Base-by-base conservation (phyloP, 148 eudicot genomes). In the Vaccinium myrtillus region DNA sequence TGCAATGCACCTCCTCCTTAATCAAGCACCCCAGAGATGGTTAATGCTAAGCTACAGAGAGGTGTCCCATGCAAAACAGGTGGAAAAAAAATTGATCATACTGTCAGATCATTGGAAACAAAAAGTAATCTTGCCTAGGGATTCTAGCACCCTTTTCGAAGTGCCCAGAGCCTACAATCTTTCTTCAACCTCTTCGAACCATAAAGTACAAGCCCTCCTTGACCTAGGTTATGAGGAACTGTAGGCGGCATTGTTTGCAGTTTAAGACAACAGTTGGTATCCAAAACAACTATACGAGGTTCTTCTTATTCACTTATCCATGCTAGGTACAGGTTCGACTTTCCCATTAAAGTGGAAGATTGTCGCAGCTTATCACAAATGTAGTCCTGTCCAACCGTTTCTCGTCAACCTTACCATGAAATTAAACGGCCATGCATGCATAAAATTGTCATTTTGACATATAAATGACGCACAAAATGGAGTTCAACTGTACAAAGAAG, bases 401-500 rank as follows among this genome's bases (percentile, higher is more conserved):
- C 78, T 71, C 2, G 4, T 15, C 27, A 32, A 27, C 32, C 46
- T 69, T 9, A 19, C 30, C 49, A 19, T 18, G 53, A 82, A 50
- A 5, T 32, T 32, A 81, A 27, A 8, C 8, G 30, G n/a, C n/a
- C 77, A 69, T 1, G 61, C 23, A 65, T 12, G 56, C 23, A 69
- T 18, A 30, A 69, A 50, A 27, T 12, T 50, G 6, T 39, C 46
- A 19, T 48, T 48, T 50, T 16, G 21, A 21, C 18, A 51, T 9
- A n/a, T 30, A 27, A 82, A 48, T 23, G 56, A 50, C 49, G 6
- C 18, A 23, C 19, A 11, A 82, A 82, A 82, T 69, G 27, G 48
- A 50, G 59, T 81, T 58, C 74, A 30, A 65, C 74, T 5, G 19
- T 13, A 18, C 83, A 82, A 82, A 30, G 23, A 82, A 70, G 23